A percentile compares a stretch with the other conserved stretches of the same genome.
Evolutionary conservation across 768 basidiomycete genomes (phyloP).

Genomic region (Suillus sp.): DNA sequence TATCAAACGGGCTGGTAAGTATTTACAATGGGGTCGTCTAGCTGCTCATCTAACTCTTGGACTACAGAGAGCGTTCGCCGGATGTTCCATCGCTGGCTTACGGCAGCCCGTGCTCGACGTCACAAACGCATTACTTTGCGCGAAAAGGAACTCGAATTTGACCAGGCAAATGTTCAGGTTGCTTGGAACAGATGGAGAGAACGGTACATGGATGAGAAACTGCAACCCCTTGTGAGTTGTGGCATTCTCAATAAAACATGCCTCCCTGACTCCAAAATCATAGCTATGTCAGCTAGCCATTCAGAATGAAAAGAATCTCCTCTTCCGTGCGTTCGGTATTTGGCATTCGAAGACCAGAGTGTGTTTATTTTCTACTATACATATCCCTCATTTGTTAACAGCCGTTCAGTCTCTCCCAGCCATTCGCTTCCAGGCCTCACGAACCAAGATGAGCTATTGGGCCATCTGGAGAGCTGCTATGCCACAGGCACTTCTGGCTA

Average conservation of each 20-base stretch:
- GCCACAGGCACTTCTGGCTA: slow-evolving; percentile 67
- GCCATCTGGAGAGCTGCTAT: slow-evolving; percentile 66
- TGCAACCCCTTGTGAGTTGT: slow-evolving; percentile 64
- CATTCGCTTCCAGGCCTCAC: slow-evolving; percentile 69
- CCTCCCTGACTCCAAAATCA: slow-evolving; percentile 15
- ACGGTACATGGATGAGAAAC: slow-evolving; percentile 60
- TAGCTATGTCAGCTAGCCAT: slow-evolving; percentile 50
- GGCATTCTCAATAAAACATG: neutral
- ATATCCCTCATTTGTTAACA: slow-evolving; percentile 12
- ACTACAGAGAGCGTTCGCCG: slow-evolving; percentile 63
- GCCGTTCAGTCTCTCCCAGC: slow-evolving; percentile 71
- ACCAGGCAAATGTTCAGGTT: slow-evolving; percentile 47
- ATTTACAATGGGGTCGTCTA: slow-evolving; percentile 7
- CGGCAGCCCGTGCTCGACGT: slow-evolving; percentile 58
- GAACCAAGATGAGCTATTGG: slow-evolving; percentile 64
- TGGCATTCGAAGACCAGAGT: slow-evolving; percentile 82
- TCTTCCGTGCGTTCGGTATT: slow-evolving; percentile 67
- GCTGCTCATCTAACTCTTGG: slow-evolving; percentile 9
- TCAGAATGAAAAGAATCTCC: slow-evolving; percentile 58
- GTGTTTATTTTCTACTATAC: slow-evolving; percentile 20
- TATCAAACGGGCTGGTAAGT: slow-evolving; percentile 75
- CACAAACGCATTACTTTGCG: slow-evolving; percentile 61
- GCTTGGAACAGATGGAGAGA: slow-evolving; percentile 85
- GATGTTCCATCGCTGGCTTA: slow-evolving; percentile 71
- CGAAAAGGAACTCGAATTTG: slow-evolving; percentile 64